Evolutionary conservation across 31 red algal species (phyloP).

Genomic region (Porphyra umbilicalis): DNA sequence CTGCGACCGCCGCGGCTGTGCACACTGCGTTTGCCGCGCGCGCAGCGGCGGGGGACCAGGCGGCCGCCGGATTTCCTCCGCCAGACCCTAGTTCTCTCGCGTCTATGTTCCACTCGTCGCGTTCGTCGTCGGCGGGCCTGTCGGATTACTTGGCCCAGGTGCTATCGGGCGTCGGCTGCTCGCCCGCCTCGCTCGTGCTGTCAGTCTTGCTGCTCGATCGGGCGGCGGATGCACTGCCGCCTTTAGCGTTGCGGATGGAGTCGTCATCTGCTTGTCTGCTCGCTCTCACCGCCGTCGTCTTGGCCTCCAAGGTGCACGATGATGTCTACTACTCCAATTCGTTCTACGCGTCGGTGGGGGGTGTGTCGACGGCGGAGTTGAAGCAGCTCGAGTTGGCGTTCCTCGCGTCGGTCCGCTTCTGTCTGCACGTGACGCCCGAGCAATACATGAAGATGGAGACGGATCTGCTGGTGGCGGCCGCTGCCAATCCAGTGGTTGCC

Average conservation of each 20-base stretch:
- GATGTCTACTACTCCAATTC: slow-evolving; percentile 2
- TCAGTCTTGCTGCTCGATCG: neutral
- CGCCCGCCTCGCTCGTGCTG: neutral
- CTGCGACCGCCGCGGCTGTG: neutral
- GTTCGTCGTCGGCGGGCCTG: neutral
- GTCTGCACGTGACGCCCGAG: neutral
- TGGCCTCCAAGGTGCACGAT: neutral
- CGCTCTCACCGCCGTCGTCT: neutral
- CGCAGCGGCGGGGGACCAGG: neutral
- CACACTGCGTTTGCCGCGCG: neutral
- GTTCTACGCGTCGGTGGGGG: neutral
- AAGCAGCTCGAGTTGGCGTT: neutral
- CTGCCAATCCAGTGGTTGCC: neutral
- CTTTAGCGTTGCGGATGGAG: neutral
- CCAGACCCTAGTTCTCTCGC: neutral
- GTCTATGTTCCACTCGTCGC: neutral
- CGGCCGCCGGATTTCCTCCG: neutral
- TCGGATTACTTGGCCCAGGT: neutral
- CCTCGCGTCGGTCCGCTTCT: neutral
- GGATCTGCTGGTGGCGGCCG: neutral
- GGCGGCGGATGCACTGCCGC: neutral
- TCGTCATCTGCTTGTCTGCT: neutral
- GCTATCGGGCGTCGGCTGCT: neutral
- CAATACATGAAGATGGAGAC: neutral
- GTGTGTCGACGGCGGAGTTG: neutral